Evolutionary conservation across 2,329 filamentous ascomycete species (phyloP), one percentile per base, ranked within the genome.

Genomic region (Xenoacremonium recifei): DNA sequence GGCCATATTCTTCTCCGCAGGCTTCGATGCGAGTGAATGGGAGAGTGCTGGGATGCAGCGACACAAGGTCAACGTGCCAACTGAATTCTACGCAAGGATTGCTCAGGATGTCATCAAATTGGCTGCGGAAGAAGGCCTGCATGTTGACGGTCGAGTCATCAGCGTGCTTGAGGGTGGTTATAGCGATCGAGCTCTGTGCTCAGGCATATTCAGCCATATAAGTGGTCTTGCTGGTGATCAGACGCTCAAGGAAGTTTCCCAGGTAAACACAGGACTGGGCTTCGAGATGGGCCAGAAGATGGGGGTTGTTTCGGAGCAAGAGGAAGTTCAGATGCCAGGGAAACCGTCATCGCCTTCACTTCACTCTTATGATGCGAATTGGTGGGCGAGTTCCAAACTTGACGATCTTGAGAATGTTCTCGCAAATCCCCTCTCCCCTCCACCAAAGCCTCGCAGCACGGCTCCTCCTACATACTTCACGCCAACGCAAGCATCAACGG

Each of bases 151-250:
- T 3, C 79, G 93, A 33, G 76, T 97, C 17, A 85, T 99, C 59
- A 97, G 92, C 62, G 90, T 97, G 3, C 76, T 99, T 17, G 93
- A 99, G 66, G 93, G 93, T 21, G 93, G 93, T 1, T 99, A 99
- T 61, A 96, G 91, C 61, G 89, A 99, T 65, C 82, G 91, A 44
- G 93, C 93, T 7, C 70, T 99, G 36, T 85, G 80, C 39, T 96
- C 89, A 23, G 93, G 93, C 33, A 84, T 96, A 3, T 70, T 96
- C 44, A 95, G 91, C 62, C 93, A 99, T 65, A 64, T 99, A 15
- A 89, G 87, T 53, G 93, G 92, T 5, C 76, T 99, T 29, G 82
- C 82, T 30, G 80, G 81, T 30, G 71, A 72, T 17, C 77, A 74
- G 29, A 63, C 62, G 19, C 67, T 59, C 42, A 64, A 71, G 21